Percentiles rank a stretch among this genome's conserved stretches.
These are phyloP conservation scores for Murraya koenigii DNA, from an alignment of 345 rosid genomes.

Conservation along the genomic window DNA sequence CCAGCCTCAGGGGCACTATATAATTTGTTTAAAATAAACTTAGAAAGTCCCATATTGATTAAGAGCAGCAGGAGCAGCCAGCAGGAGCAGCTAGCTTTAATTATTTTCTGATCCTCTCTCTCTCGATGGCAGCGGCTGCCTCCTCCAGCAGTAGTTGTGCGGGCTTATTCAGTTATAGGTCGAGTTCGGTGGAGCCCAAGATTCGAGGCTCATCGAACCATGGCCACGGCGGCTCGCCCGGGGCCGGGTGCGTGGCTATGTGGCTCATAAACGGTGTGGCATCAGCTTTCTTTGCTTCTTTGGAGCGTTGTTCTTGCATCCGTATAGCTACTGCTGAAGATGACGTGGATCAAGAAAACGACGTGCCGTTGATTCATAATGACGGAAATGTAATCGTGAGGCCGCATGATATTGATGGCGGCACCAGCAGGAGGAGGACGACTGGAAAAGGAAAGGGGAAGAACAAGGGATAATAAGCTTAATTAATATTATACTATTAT, in stretches of 20 bases:
- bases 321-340: slow-evolving; percentile 56
- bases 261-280: slow-evolving; percentile 62
- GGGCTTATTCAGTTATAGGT: slow-evolving; percentile 32
- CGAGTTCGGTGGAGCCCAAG: slow-evolving; percentile 27
- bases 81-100: not conserved
- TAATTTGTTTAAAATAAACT: too few relatives aligned
- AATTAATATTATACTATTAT: too few relatives aligned
- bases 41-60: too few relatives aligned
- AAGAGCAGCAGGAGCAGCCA: too few relatives aligned
- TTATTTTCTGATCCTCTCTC: not conserved
- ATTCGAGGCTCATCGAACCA: slow-evolving; percentile 22
- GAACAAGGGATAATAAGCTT: slow-evolving; percentile 4
- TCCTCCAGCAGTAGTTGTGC: slow-evolving; percentile 29
- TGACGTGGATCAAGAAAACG: slow-evolving; percentile 38
- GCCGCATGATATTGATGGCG: slow-evolving; percentile 12
- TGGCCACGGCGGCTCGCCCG: slow-evolving; percentile 32
- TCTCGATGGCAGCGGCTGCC: slow-evolving; percentile 23
- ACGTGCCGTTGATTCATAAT: slow-evolving; percentile 49
- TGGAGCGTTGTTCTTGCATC: slow-evolving; percentile 63
- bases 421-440: slow-evolving; percentile 28
- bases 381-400: slow-evolving; percentile 34
- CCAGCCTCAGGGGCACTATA: too few relatives aligned
- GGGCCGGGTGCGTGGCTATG: slow-evolving; percentile 53
- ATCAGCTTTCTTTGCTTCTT: slow-evolving; percentile 55
- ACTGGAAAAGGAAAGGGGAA: slow-evolving; percentile 21